Percentiles rank a stretch among this genome's conserved stretches.
Evolutionary conservation across 345 rosid genomes (phyloP).

Genomic region (Boechera stricta): DNA sequence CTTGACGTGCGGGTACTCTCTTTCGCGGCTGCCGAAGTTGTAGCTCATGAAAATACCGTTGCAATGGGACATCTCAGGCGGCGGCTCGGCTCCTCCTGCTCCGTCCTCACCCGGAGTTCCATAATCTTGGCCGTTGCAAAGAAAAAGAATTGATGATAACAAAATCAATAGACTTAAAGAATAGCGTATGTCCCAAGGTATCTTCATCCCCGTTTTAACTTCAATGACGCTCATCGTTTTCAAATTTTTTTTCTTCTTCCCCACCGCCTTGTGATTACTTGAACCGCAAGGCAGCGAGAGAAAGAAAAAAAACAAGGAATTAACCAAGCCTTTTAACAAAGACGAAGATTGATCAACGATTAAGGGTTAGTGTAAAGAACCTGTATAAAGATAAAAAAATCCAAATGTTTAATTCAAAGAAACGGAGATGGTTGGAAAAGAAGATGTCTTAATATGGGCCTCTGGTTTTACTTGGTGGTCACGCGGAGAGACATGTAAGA

Average conservation of each 20-base stretch:
- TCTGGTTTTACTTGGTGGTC: constrained; percentile 44
- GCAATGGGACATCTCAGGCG: constrained; percentile 62
- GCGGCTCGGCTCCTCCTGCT: constrained; percentile 50
- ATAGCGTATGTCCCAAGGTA: constrained; percentile 43
- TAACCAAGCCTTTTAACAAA: constrained; percentile 35
- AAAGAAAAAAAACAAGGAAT: constrained; percentile 1
- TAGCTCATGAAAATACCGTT: constrained; percentile 76
- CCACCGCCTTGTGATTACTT: constrained; percentile 47
- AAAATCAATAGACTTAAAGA: constrained; percentile 32
- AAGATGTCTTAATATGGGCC: constrained; percentile 38
- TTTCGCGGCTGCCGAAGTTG: constrained; percentile 58
- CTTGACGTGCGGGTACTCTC: constrained; percentile 68
- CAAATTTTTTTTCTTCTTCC: neutral
- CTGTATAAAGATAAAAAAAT: constrained; percentile 19
- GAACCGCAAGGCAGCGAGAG: constrained; percentile 49
- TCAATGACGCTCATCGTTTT: constrained; percentile 19
- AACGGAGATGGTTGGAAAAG: constrained; percentile 32
- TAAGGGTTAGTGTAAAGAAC: constrained; percentile 31
- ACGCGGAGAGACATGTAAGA: constrained; percentile 34
- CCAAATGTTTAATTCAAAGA: constrained; percentile 12
- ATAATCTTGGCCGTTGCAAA: constrained; percentile 61
- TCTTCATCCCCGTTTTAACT: constrained; percentile 48
- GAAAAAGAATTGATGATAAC: constrained; percentile 18
- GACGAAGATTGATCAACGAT: constrained; percentile 23
- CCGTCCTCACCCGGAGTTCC: constrained; percentile 33